phyloP scores from a whole-genome alignment of 1,139 yeast genomes.

The Geotrichum macrosporum region DNA sequence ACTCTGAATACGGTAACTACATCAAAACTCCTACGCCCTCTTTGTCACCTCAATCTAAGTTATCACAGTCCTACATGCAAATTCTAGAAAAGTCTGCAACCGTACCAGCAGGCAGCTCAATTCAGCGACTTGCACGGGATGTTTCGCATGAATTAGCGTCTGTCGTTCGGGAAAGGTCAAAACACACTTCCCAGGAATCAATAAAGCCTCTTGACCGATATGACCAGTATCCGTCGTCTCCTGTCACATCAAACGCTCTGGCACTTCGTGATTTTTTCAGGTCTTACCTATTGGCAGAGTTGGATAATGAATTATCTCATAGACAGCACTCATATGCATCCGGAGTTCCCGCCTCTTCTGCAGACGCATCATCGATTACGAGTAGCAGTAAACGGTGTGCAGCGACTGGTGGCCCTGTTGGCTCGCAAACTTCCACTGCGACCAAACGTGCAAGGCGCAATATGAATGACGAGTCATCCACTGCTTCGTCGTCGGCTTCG shows the following conservation, averaged over 20 bases:
- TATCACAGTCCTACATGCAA: background rate
- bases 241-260: background rate
- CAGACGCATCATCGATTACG: background rate
- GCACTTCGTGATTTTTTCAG: slow-evolving; percentile 1
- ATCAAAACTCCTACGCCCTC: slow-evolving; percentile 12
- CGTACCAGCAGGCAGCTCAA: background rate
- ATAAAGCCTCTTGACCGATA: too few relatives aligned
- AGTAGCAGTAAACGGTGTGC: slow-evolving; percentile 8
- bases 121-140: slow-evolving; percentile 1
- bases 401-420: background rate
- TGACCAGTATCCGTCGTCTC: background rate
- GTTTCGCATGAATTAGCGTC: slow-evolving; percentile 1
- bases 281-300: background rate
- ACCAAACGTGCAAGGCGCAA: slow-evolving; percentile 2
- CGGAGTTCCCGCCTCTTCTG: background rate
- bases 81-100: background rate
- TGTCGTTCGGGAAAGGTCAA: background rate
- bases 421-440: slow-evolving; percentile 6
- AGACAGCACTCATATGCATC: background rate
- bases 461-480: background rate
- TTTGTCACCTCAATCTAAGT: slow-evolving; percentile 1
- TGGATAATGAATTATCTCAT: background rate
- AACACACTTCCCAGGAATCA: background rate
- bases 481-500: background rate
- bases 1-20: slow-evolving; percentile 15